phyloP scores from a whole-genome alignment of 164 flowering plant species.

The Echeveria elegans region DNA sequence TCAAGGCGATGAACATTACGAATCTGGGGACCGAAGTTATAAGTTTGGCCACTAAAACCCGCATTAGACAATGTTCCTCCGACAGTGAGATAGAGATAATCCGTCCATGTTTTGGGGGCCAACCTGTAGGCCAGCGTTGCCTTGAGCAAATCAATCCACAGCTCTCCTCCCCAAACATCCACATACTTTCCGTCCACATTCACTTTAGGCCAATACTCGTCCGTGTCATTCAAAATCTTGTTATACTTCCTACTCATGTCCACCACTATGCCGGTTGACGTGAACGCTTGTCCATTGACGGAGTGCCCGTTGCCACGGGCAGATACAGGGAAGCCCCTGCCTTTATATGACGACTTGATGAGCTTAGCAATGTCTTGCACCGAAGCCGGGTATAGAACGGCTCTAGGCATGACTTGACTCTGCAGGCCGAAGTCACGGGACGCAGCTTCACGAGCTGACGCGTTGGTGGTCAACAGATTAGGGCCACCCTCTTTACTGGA shows the following conservation, averaged over 20 bases:
- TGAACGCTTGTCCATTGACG: constrained; percentile 33
- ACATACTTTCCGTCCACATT: constrained; percentile 17
- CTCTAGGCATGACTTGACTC: not conserved
- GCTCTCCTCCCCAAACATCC: constrained; percentile 35
- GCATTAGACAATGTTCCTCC: constrained; percentile 46
- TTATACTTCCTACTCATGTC: constrained; percentile 26
- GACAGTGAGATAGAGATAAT: constrained; percentile 29
- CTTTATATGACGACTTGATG: not conserved
- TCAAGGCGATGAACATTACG: constrained; percentile 32
- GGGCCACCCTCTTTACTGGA: not conserved
- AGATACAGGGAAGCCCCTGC: constrained; percentile 14
- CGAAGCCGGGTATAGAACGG: constrained; percentile 3
- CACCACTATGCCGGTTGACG: constrained; percentile 27
- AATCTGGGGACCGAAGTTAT: constrained; percentile 40
- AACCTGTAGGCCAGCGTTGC: constrained; percentile 23
- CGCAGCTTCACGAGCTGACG: not conserved
- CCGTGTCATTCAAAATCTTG: constrained; percentile 7
- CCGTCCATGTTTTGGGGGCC: constrained; percentile 47
- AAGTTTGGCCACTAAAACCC: constrained; percentile 48
- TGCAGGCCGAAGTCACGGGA: not conserved
- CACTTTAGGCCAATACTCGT: constrained; percentile 3
- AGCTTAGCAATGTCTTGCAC: not conserved
- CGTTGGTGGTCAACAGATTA: not conserved
- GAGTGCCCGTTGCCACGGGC: constrained; percentile 37
- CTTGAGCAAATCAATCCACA: constrained; percentile 33